Base-by-base conservation (phyloP, 179 eudicot species). In the Sideroxylon spinosum region DNA sequence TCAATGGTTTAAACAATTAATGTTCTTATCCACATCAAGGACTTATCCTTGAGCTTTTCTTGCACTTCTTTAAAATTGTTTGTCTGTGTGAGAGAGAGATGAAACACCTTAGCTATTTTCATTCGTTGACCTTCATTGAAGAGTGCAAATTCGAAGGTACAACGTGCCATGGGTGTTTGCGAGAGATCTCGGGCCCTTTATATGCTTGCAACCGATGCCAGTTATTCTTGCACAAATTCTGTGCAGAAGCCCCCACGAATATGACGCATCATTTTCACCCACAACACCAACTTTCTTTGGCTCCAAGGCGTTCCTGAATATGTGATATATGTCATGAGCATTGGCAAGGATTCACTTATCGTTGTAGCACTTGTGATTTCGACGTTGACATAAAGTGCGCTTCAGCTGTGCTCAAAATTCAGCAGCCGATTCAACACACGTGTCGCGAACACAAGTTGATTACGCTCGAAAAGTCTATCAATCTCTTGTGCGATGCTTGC, bases 401-500 rank as follows among this genome's bases (percentile, higher is more conserved):
- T 50, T 71, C 17, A 19, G 23, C 13, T 57, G 37, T 22, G 11
- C 19, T 1, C 20, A 66, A 14, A 10, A 63, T 63, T 63, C 32
- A 63, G 13, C 68, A 46, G 16, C 46, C 10, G 59, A 11, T 71
- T 49, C n/a, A 48, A 13, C 57, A 20, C 59, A 23, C 0, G 19
- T 9, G 29, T 50, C 74, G 49, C 32, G 0, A 49, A 6, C 74
- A 71, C 32, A 9, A 12, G 11, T 28, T 71, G 59, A 71, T 14
- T 16, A 37, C 74, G 6, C 16, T 71, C 20, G 59, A 48, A 7
- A 71, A 13, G 32, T 32, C 44, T 13, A 28, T n/a, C 19, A 11
- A 20, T 25, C 50, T 71, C 32, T 22, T 71, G 19, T 71, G 74
- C 10, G 59, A 71, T 48, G 74, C 74, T 49, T 71, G 74, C 8